Evolutionary conservation across 2,329 filamentous ascomycete species (phyloP), one percentile per base, ranked within the genome.

Genomic region (Cladorrhinum sp.): DNA sequence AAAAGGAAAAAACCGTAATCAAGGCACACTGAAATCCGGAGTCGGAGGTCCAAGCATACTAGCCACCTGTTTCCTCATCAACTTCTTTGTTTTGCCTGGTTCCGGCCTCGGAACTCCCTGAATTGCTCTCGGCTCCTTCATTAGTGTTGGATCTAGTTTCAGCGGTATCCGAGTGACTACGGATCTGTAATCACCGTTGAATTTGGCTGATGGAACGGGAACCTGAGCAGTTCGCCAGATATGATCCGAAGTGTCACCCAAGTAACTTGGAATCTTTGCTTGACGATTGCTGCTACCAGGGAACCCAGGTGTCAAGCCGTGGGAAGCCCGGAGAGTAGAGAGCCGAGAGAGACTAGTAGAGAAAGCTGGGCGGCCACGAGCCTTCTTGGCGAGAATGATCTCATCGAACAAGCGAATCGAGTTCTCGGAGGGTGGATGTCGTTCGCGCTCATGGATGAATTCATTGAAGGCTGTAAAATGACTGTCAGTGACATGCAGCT

Each of bases 81-180:
- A 73, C 25, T 80, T 80, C 41, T 77, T 77, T 7, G 75, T 75
- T 29, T 79, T 74, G n/a, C 78, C 77, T 59, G 80, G 78, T 61
- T 84, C 82, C 18, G 82, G 79, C 32, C 84, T 78, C 23, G 92
- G 92, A n/a, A 92, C 87, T 36, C 93, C 93, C 73, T 96, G 92
- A 41, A 96, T 93, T 64, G 91, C 87, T 60, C 93, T 85, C 27
- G 93, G 93, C 75, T 97, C 93, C 73, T 92, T 91, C 92, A 98
- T 96, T 51, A 97, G 79, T 13, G 86, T 84, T 3, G 88, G 84
- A 69, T 99, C 95, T 9, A 99, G 82, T 70, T 91, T 93, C 7
- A 91, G 86, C 4, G 95, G 95, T 38, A 91, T 86, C 66, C 86
- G 77, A 12, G 85, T 85, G 57, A 85, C 78, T 13, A 86, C 79